Conservation (phyloP, 495 filamentous ascomycete genomes). For the Aspergillus steynii region DNA sequence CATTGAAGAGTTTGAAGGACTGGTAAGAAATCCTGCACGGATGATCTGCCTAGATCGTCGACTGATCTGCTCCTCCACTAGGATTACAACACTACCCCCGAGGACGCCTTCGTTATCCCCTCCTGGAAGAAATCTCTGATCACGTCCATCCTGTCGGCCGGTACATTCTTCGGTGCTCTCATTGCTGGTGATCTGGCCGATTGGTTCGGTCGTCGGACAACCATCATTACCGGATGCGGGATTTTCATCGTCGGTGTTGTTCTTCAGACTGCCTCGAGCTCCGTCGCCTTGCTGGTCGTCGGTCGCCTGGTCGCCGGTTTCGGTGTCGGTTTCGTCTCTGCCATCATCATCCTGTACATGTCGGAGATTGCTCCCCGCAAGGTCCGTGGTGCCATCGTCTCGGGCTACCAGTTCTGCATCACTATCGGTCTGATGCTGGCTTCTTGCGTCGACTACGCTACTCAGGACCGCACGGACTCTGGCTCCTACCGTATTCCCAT, state of each 20-base stretch:
- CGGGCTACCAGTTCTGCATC: conserved; percentile 71
- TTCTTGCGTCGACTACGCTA: conserved; percentile 70
- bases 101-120: conserved; percentile 42
- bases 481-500: conserved; percentile 75
- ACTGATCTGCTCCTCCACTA: conserved; percentile 10
- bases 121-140: conserved; percentile 60
- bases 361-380: conserved; percentile 63
- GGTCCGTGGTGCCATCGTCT: conserved; percentile 68
- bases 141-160: conserved; percentile 71
- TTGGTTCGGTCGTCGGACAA: conserved; percentile 64
- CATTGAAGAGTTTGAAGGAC: conserved; percentile 41
- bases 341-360: conserved; percentile 76
- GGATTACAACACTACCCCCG: conserved; percentile 25
- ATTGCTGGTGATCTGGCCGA: conserved; percentile 71
- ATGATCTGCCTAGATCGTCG: neutral
- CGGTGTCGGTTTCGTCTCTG: conserved; percentile 73
- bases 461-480: conserved; percentile 57
- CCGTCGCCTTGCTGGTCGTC: conserved; percentile 58
- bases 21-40: conserved; percentile 21
- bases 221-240: conserved; percentile 63
- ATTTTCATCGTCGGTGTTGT: conserved; percentile 66
- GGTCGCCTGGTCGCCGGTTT: conserved; percentile 72
- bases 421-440: conserved; percentile 74
- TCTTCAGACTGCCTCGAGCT: conserved; percentile 57
- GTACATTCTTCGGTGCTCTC: conserved; percentile 76